Conservation (phyloP, 768 basidiomycete species). For the Mycena latifolia region DNA sequence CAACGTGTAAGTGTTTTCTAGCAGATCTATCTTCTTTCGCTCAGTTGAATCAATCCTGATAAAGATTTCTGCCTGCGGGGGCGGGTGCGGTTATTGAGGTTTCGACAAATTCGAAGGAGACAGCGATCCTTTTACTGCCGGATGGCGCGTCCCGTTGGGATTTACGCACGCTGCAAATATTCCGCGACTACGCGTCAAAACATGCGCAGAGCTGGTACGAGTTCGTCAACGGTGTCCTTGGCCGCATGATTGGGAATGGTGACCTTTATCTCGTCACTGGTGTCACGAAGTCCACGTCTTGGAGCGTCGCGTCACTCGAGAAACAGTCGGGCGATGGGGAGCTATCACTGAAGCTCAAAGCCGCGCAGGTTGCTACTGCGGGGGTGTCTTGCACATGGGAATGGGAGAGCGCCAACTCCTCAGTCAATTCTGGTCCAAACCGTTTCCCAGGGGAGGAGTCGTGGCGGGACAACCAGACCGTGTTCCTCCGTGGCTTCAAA, state of each 20-base stretch:
- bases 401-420: slow-evolving; percentile 23
- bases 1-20: not conserved
- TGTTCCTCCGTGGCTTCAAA: slow-evolving; percentile 34
- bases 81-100: slow-evolving; percentile 15
- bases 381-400: slow-evolving; percentile 9
- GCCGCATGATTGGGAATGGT: slow-evolving; percentile 11
- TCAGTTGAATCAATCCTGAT: too few species aligned
- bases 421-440: not conserved
- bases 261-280: slow-evolving; percentile 27
- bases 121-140: slow-evolving; percentile 26
- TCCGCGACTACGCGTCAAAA: slow-evolving; percentile 21
- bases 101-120: slow-evolving; percentile 12
- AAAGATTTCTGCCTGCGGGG: not conserved
- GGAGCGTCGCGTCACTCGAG: slow-evolving; percentile 21
- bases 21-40: too few species aligned
- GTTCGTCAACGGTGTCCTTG: slow-evolving; percentile 16
- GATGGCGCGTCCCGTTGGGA: slow-evolving; percentile 25
- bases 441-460: not conserved
- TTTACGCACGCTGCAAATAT: not conserved
- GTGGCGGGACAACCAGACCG: slow-evolving; percentile 26
- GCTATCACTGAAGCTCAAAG: slow-evolving; percentile 26
- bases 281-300: slow-evolving; percentile 9
- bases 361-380: slow-evolving; percentile 2
- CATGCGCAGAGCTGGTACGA: slow-evolving; percentile 29
- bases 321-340: not conserved